Conservation (phyloP, 331 rosid species). For the Malus hybrid region DNA sequence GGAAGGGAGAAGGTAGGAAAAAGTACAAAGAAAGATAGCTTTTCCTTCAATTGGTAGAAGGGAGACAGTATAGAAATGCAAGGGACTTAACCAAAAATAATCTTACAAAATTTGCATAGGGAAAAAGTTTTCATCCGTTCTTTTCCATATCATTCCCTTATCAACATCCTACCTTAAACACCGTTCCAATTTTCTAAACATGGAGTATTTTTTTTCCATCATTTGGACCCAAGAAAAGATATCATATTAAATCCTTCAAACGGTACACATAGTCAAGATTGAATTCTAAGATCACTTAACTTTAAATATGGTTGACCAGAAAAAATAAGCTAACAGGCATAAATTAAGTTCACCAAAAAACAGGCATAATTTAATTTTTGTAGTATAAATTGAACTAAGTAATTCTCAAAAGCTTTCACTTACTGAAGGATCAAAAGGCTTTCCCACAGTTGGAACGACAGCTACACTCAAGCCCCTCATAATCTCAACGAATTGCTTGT, state of each 20-base stretch:
- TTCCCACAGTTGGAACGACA: slow-evolving; percentile 65
- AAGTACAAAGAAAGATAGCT: background rate
- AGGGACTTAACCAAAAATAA: background rate
- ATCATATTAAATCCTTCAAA: background rate
- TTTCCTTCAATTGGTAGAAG: background rate
- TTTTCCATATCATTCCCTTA: background rate
- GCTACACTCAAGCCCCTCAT: slow-evolving; percentile 70
- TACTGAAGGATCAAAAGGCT: slow-evolving; percentile 87
- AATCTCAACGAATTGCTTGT: slow-evolving; percentile 85
- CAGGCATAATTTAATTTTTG: background rate
- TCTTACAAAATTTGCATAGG: background rate
- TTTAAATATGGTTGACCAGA: background rate
- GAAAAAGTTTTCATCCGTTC: background rate
- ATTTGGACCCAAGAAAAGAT: background rate
- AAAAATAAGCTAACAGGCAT: background rate
- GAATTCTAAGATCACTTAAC: background rate
- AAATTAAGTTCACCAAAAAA: background rate
- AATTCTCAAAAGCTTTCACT: slow-evolving; percentile 23
- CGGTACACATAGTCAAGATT: background rate
- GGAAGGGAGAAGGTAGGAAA: background rate
- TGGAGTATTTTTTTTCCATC: background rate
- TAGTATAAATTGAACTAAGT: background rate
- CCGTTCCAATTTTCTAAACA: background rate
- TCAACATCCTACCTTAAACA: background rate
- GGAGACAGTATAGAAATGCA: background rate